Conservation (phyloP, 1,284 basidiomycete species). For the Cutaneotrichosporon spelunceum region DNA sequence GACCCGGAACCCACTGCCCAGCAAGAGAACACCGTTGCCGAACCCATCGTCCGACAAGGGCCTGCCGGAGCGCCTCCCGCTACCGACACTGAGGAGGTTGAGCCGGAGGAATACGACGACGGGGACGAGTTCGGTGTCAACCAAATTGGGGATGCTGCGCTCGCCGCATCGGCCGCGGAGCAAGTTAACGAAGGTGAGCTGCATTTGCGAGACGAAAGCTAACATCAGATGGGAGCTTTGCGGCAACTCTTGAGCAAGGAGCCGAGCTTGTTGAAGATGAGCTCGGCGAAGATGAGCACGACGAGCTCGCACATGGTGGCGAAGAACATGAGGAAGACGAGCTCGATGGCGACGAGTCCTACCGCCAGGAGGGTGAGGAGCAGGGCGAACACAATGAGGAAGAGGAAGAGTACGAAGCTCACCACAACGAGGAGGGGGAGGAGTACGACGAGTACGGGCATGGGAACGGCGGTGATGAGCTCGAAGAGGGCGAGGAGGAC, state of each 20-base stretch:
- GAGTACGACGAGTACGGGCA: background rate
- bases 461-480: background rate
- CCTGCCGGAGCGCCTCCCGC: background rate
- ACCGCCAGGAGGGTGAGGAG: background rate
- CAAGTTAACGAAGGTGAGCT: background rate
- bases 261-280: background rate
- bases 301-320: background rate
- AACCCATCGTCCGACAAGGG: background rate
- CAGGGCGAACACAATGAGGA: conserved; percentile 7
- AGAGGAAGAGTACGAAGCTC: conserved; percentile 9
- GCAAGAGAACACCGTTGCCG: no score
- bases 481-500: background rate
- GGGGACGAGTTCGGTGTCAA: conserved; percentile 21
- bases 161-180: conserved; percentile 14
- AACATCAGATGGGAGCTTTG: conserved; percentile 2
- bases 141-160: conserved; percentile 16
- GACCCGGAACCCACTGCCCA: no score
- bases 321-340: conserved; percentile 10
- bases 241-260: background rate
- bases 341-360: conserved; percentile 5
- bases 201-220: background rate
- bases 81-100: conserved; percentile 1
- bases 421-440: background rate
- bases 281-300: background rate
- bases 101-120: conserved; percentile 5